Evolutionary conservation across 139 green algal genomes (phyloP).

Genomic region (Picochlorum sp.): DNA sequence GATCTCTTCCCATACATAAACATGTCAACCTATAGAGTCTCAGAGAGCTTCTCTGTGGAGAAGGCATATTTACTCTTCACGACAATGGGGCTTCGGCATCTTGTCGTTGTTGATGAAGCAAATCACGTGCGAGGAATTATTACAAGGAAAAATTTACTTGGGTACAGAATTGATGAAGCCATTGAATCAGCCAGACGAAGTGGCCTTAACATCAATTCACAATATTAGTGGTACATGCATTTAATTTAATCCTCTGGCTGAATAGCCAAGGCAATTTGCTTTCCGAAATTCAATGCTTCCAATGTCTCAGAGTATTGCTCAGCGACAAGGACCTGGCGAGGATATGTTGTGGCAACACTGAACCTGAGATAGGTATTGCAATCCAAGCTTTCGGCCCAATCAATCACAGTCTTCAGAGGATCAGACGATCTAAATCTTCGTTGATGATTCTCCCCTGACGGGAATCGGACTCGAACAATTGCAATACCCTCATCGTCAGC

Average conservation of each 20-base stretch:
- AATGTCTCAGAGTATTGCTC: slow-evolving; percentile 25
- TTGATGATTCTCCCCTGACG: slow-evolving; percentile 52
- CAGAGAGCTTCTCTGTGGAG: slow-evolving; percentile 65
- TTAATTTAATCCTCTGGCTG: slow-evolving; percentile 47
- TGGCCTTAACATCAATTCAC: neutral
- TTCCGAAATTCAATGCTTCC: slow-evolving; percentile 39
- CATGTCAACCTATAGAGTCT: slow-evolving; percentile 50
- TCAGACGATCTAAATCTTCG: slow-evolving; percentile 43
- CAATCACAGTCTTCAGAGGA: slow-evolving; percentile 41
- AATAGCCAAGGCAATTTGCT: slow-evolving; percentile 61
- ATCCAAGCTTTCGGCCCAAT: slow-evolving; percentile 66
- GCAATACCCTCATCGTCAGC: slow-evolving; percentile 16
- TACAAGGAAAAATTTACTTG: slow-evolving; percentile 75
- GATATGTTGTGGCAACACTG: slow-evolving; percentile 61
- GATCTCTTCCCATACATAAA: slow-evolving; percentile 77
- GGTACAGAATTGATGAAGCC: slow-evolving; percentile 57
- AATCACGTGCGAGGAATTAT: slow-evolving; percentile 71
- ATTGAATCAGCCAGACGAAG: slow-evolving; percentile 10
- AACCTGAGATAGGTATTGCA: slow-evolving; percentile 34
- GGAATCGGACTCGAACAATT: slow-evolving; percentile 54
- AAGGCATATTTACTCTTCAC: slow-evolving; percentile 75
- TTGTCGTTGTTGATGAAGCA: slow-evolving; percentile 63
- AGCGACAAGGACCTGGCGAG: slow-evolving; percentile 25
- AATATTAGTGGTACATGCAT: neutral
- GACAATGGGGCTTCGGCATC: slow-evolving; percentile 71